Evolutionary conservation across 768 basidiomycete genomes (phyloP).

Genomic region (Leccinum subgranulosum): DNA sequence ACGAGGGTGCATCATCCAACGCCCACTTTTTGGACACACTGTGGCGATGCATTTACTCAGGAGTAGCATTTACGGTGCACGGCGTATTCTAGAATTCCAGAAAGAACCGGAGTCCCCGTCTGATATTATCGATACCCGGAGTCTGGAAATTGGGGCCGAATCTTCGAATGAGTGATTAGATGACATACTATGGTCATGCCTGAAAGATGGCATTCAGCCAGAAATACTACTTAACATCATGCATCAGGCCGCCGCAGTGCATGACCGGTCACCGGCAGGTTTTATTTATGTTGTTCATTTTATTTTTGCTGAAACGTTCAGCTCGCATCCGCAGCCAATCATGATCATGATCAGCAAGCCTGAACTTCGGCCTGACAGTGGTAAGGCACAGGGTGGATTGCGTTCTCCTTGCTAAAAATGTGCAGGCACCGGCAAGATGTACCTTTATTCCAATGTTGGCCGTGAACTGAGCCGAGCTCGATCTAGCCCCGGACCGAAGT

Average conservation of each 20-base stretch:
- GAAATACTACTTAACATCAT: too few relatives aligned
- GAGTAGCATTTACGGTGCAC: too few relatives aligned
- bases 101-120: too few relatives aligned
- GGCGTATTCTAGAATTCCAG: too few relatives aligned
- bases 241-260: too few relatives aligned
- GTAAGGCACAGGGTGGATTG: background rate
- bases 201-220: too few relatives aligned
- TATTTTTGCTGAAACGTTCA: background rate
- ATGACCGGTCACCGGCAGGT: background rate
- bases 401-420: background rate
- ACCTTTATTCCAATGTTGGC: background rate
- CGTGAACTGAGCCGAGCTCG: background rate
- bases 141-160: background rate
- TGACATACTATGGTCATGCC: too few relatives aligned
- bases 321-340: background rate
- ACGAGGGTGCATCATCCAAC: too few relatives aligned
- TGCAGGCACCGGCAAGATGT: background rate
- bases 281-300: background rate
- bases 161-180: background rate
- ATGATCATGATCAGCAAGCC: background rate
- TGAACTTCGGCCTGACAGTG: background rate
- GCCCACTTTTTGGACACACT: too few relatives aligned
- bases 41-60: too few relatives aligned
- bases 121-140: too few relatives aligned
- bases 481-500: background rate